Conservation (phyloP, 495 filamentous ascomycete species). For the Penicillium lagena region DNA sequence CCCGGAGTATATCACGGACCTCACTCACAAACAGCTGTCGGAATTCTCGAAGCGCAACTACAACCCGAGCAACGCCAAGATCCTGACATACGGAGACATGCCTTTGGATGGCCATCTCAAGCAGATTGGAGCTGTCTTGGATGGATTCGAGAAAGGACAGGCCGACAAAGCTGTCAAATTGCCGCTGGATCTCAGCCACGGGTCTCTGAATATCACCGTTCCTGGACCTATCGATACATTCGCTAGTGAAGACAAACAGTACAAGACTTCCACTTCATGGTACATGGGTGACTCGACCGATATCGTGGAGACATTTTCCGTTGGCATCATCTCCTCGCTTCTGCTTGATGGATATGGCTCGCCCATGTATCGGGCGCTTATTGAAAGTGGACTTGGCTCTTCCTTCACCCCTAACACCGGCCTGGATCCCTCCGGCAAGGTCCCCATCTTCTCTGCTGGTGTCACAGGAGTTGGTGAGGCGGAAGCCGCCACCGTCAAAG, state of each 20-base stretch:
- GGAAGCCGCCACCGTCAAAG: conserved; percentile 70
- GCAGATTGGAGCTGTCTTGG: conserved; percentile 67
- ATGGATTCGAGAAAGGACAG: conserved; percentile 59
- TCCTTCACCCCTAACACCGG: conserved; percentile 94
- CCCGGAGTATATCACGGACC: conserved; percentile 88
- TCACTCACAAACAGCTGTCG: conserved; percentile 80
- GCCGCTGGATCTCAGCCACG: conserved; percentile 65
- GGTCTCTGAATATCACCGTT: conserved; percentile 61
- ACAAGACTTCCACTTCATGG: conserved; percentile 92
- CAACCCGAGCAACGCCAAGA: conserved; percentile 91
- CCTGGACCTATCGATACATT: conserved; percentile 85
- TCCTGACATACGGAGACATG: conserved; percentile 95
- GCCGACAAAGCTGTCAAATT: conserved; percentile 66
- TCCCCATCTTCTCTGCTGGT: conserved; percentile 82
- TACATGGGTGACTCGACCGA: conserved; percentile 75
- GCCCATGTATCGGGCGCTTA: conserved; percentile 82
- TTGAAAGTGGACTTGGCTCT: conserved; percentile 84
- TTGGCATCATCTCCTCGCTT: conserved; percentile 72
- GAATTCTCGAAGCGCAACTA: conserved; percentile 88
- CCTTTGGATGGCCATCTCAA: conserved; percentile 70
- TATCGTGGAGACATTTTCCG: conserved; percentile 77
- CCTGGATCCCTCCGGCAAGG: conserved; percentile 69
- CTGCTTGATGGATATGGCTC: conserved; percentile 92
- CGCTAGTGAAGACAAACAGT: conserved; percentile 75
- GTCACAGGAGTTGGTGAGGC: conserved; percentile 76